Evolutionary conservation across 257 asterid genomes (phyloP), one percentile per base, ranked within the genome.

Genomic region (Plantago elongata): DNA sequence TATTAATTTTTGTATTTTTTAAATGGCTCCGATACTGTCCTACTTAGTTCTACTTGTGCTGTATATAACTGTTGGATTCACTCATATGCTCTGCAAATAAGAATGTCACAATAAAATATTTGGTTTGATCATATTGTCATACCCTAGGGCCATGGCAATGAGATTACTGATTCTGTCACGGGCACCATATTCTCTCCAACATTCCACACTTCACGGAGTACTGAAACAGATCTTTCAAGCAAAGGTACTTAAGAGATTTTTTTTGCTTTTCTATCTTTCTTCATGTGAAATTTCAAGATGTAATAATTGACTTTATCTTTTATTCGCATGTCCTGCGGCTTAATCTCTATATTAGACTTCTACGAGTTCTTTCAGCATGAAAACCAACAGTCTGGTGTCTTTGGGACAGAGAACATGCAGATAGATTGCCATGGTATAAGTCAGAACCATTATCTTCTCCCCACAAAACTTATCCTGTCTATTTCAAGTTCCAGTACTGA

Each of bases 151-250:
- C 79, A 60, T 65, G 79, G 74, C 30, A 74, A 73, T 75, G 83
- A 64, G 75, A 59, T 70, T 48, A 67, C 64, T 65, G 62, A 74
- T 72, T 76, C 72, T 58, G 78, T 15, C 48, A 66, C 71, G 18
- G 94, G 75, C 14, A 83, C 96, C 74, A 82, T 93, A 74, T 93
- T 93, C 79, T 93, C 99, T 68, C 99, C 97, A 11, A 74, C 88
- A 66, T 92, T 84, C 63, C 96, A 85, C 72, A 68, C 70, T 64
- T 71, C 89, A 56, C 78, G 78, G 70, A 81, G 64, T 49, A 64
- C 55, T 68, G 95, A 80, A 70, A 84, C 74, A 60, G 95, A 80
- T 58, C 52, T 76, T 66, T 67, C 92, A 44, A 80, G 69, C 56
- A 74, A 68, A 77, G 97, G 99, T 92, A 75, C 29, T 68, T 54